A percentile compares a stretch with the other conserved stretches of the same genome.
Conservation (phyloP, 805 yeast genomes). For the Ogataea angusta region DNA sequence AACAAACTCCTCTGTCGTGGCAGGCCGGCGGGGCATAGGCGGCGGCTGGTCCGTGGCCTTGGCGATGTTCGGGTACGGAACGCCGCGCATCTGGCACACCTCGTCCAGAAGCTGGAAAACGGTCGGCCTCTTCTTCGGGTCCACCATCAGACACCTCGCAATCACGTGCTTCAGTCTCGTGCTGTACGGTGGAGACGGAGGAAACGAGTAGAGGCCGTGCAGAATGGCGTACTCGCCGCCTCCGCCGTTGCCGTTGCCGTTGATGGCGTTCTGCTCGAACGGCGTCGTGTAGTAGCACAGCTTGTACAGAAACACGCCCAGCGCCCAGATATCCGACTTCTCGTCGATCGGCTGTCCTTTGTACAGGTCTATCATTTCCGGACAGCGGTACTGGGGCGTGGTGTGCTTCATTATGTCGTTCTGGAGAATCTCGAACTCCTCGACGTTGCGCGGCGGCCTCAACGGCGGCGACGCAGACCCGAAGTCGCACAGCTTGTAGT, state of each 20-base stretch:
- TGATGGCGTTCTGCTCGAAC: conserved; percentile 51
- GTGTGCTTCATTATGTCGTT: conserved; percentile 75
- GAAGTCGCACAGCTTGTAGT: conserved; percentile 74
- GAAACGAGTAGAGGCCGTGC: conserved; percentile 51
- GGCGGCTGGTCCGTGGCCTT: conserved; percentile 24
- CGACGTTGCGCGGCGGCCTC: conserved; percentile 58
- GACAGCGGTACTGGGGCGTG: conserved; percentile 81
- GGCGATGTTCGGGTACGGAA: conserved; percentile 32
- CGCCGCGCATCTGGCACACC: conserved; percentile 56
- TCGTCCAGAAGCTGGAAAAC: conserved; percentile 70
- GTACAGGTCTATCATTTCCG: conserved; percentile 77
- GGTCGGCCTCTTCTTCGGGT: conserved; percentile 72
- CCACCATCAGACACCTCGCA: conserved; percentile 55
- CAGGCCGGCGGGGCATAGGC: conserved; percentile 3
- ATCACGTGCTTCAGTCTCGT: conserved; percentile 63
- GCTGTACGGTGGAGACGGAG: conserved; percentile 55
- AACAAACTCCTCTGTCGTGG: conserved; percentile 8
- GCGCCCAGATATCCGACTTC: conserved; percentile 83
- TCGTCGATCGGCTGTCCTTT: conserved; percentile 72
- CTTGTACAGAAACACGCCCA: conserved; percentile 75
- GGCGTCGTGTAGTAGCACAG: conserved; percentile 82
- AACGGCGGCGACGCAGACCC: conserved; percentile 71
- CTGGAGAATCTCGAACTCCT: conserved; percentile 57
- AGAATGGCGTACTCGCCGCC: conserved; percentile 63
- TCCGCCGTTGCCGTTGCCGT: conserved; percentile 33